A percentile compares a stretch with the other conserved stretches of the same genome.
Conservation (phyloP, 306 rosid species). For the Luffa acutangula region DNA sequence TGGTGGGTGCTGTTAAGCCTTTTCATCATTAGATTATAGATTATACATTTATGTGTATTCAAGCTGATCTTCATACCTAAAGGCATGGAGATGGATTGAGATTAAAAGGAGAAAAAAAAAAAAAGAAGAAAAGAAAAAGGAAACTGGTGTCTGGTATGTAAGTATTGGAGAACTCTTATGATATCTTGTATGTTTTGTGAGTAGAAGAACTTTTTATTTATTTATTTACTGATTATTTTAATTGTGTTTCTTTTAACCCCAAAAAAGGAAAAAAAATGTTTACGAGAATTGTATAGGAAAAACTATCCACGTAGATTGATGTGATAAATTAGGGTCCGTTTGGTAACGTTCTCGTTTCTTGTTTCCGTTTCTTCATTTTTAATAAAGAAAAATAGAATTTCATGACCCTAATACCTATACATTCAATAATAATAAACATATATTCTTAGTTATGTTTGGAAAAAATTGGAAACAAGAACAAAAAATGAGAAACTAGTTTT, state of each 20-base stretch:
- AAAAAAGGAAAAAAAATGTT: not conserved
- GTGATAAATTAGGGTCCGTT: no score
- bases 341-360: no score
- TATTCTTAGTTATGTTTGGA: no score
- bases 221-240: not conserved
- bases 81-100: not conserved
- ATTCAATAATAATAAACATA: no score
- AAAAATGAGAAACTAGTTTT: no score
- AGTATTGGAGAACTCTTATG: not conserved
- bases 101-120: not conserved
- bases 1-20: conserved; percentile 39
- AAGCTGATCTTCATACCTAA: not conserved
- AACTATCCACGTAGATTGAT: not conserved
- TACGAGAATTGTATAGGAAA: not conserved
- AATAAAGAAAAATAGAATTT: no score
- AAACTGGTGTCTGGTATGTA: not conserved
- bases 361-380: no score
- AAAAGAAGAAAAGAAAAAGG: not conserved
- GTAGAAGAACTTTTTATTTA: not conserved
- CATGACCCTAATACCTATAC: no score
- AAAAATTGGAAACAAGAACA: no score
- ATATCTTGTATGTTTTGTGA: not conserved
- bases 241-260: not conserved
- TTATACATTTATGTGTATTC: not conserved
- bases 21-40: not conserved